These are phyloP conservation scores for Rhodosporidiobolus sp. DNA, from an alignment of 768 basidiomycete genomes.

Conservation along the genomic window DNA sequence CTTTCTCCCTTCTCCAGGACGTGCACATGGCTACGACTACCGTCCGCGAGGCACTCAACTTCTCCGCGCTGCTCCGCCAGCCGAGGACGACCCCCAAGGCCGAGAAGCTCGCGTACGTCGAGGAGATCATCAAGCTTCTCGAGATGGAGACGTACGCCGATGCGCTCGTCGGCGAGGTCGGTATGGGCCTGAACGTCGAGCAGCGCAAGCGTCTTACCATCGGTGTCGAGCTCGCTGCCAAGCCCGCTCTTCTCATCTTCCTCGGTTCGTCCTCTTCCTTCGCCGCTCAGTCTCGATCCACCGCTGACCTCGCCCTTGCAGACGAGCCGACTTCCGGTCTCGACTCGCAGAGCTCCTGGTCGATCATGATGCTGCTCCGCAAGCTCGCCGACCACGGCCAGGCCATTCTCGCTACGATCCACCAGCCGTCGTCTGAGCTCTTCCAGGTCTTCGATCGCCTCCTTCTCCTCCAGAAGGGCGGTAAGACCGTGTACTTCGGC, in stretches of 20 bases:
- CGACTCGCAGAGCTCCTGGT: conserved; percentile 55
- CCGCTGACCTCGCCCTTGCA: not conserved
- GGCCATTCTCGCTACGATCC: conserved; percentile 52
- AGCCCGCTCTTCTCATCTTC: conserved; percentile 52
- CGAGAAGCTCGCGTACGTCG: conserved; percentile 52
- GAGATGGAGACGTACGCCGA: conserved; percentile 53
- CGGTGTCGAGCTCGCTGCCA: conserved; percentile 78
- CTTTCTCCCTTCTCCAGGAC: conserved; percentile 43
- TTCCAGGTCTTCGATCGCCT: conserved; percentile 76
- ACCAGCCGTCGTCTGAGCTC: conserved; percentile 60
- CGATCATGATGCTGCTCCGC: conserved; percentile 52
- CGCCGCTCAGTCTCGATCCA: too few relatives aligned
- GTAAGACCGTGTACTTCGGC: conserved; percentile 63
- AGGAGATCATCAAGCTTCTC: conserved; percentile 52
- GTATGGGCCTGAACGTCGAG: conserved; percentile 52
- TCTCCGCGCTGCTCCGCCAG: conserved; percentile 52
- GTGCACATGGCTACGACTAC: conserved; percentile 51
- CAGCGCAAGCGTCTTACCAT: conserved; percentile 68
- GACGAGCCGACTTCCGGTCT: conserved; percentile 52
- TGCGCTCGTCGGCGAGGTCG: conserved; percentile 54
- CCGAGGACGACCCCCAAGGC: conserved; percentile 47
- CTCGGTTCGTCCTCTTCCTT: conserved; percentile 24
- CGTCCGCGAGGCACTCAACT: conserved; percentile 53
- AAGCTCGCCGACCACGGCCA: conserved; percentile 54
- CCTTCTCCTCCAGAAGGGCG: conserved; percentile 63